Conservation (phyloP, 176 grass and related monocot species). For the Aechmea fasciata region DNA sequence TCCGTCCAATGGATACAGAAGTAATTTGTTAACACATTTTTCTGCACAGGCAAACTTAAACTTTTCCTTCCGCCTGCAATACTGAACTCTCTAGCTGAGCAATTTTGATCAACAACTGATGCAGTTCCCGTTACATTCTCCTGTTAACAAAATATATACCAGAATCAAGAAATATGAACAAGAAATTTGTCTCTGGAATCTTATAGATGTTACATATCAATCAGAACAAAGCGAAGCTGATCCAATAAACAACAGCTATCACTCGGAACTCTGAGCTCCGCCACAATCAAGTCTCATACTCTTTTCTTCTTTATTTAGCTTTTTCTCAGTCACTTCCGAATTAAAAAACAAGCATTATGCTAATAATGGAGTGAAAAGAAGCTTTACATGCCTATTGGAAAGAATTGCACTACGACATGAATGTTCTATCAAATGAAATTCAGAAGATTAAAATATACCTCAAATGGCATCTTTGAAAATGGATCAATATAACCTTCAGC, state of each 20-base stretch:
- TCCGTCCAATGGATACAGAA: conserved; percentile 80
- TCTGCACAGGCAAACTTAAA: conserved; percentile 79
- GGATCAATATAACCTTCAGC: conserved; percentile 80
- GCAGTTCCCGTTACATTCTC: conserved; percentile 18
- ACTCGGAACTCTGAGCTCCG: too few relatives aligned
- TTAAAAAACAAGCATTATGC: background rate
- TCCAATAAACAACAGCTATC: too few relatives aligned
- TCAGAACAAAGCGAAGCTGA: too few relatives aligned
- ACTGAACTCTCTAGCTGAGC: conserved; percentile 30
- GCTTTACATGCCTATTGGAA: background rate
- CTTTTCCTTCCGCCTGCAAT: conserved; percentile 50
- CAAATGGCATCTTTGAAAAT: conserved; percentile 63
- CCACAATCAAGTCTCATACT: too few relatives aligned
- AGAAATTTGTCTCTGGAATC: background rate
- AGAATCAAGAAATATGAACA: background rate
- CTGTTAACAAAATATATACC: conserved; percentile 30
- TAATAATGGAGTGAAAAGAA: background rate
- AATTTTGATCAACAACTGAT: conserved; percentile 27
- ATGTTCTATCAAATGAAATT: background rate
- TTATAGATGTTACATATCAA: background rate
- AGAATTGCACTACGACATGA: background rate
- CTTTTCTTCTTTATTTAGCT: too few relatives aligned
- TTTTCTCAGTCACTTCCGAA: too few relatives aligned
- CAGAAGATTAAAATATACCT: conserved; percentile 30
- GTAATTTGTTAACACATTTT: conserved; percentile 92